Evolutionary conservation across 768 basidiomycete species (phyloP).

Genomic region (Pleurotus giganteus): DNA sequence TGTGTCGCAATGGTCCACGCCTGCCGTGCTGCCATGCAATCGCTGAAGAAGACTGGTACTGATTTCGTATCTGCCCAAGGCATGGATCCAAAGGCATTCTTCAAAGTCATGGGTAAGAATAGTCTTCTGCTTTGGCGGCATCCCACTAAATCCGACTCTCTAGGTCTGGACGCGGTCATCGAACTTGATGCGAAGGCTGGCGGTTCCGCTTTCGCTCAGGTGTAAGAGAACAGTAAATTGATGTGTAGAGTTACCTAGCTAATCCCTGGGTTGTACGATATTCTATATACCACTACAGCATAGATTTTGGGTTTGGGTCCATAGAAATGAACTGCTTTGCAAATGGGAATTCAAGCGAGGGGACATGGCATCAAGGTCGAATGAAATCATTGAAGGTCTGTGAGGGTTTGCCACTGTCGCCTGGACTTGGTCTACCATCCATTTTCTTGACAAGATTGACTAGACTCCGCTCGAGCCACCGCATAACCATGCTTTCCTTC

Average conservation of each 20-base stretch:
- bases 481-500: conserved; percentile 58
- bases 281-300: neutral
- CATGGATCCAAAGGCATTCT: conserved; percentile 79
- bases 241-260: neutral
- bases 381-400: neutral
- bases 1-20: conserved; percentile 76
- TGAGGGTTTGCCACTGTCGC: neutral
- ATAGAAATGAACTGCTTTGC: neutral
- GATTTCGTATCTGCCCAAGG: conserved; percentile 58
- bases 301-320: conserved; percentile 3
- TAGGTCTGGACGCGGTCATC: conserved; percentile 53
- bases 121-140: neutral
- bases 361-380: neutral
- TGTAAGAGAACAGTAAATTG: conserved; percentile 30
- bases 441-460: conserved; percentile 24
- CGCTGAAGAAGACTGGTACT: conserved; percentile 75
- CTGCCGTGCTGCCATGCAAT: conserved; percentile 75
- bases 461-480: conserved; percentile 54
- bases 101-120: conserved; percentile 67
- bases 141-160: neutral
- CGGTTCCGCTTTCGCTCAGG: conserved; percentile 53
- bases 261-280: neutral
- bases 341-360: neutral
- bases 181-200: conserved; percentile 56
- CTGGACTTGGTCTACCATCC: neutral